Evolutionary conservation across 495 filamentous ascomycete species (phyloP).

Genomic region (Podospora comata): DNA sequence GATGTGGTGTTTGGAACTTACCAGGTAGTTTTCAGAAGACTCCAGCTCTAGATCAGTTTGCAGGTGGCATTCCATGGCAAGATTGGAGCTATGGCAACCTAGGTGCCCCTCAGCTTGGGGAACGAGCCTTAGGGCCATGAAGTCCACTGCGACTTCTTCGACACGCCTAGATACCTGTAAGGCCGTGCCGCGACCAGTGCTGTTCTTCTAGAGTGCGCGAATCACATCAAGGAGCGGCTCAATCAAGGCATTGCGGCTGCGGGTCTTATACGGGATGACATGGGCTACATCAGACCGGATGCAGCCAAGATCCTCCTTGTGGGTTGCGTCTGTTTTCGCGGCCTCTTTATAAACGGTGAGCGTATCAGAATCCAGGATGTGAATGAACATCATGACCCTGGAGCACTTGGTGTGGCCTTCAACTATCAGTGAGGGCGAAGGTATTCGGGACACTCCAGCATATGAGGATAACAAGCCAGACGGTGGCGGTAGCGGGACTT

Average conservation of each 20-base stretch:
- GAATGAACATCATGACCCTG: too few relatives aligned
- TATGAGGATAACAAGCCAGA: too few relatives aligned
- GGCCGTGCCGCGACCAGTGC: neutral
- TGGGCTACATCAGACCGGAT: neutral
- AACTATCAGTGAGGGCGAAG: too few relatives aligned
- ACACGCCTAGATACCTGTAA: neutral
- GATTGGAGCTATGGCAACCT: neutral
- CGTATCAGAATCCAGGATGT: too few relatives aligned
- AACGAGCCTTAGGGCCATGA: neutral
- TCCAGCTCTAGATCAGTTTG: neutral
- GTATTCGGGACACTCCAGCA: too few relatives aligned
- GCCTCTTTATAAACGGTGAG: too few relatives aligned
- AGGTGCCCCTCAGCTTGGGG: neutral
- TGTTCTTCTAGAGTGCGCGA: neutral
- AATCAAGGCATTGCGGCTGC: conserved; percentile 8
- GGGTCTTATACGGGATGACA: neutral
- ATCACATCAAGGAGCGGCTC: conserved; percentile 3
- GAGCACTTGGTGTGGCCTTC: too few relatives aligned
- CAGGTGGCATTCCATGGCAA: neutral
- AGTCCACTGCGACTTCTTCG: neutral
- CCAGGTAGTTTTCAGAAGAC: neutral
- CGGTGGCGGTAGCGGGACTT: too few relatives aligned
- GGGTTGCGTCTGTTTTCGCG: neutral
- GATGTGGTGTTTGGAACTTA: neutral
- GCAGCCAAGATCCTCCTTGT: neutral